phyloP scores from a whole-genome alignment of 2,329 filamentous ascomycete genomes.

The Ceratocystis colombiana region DNA sequence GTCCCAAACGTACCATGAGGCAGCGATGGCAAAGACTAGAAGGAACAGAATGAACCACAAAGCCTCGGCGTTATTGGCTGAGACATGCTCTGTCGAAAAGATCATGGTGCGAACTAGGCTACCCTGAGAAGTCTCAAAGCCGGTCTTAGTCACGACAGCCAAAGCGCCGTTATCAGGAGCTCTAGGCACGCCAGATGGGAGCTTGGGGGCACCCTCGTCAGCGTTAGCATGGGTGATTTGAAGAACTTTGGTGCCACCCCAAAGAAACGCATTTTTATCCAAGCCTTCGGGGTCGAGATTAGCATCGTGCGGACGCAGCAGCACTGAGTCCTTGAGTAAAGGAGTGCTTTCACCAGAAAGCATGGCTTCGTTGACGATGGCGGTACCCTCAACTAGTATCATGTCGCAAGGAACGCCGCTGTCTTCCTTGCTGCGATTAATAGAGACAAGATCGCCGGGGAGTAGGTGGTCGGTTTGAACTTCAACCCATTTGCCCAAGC shows the following conservation, averaged over 20 bases:
- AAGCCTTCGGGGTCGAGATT: conserved; percentile 75
- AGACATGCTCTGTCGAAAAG: conserved; percentile 96
- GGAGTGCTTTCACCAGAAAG: conserved; percentile 96
- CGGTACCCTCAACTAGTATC: conserved; percentile 85
- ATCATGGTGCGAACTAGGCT: conserved; percentile 99
- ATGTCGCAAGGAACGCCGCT: conserved; percentile 96
- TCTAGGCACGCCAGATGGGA: conserved; percentile 65
- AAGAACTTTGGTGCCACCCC: conserved; percentile 93
- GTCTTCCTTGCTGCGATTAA: conserved; percentile 89
- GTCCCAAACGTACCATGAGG: conserved; percentile 98
- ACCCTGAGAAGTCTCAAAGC: conserved; percentile 96
- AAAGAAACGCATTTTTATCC: conserved; percentile 94
- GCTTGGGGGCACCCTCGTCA: conserved; percentile 60
- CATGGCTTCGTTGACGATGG: conserved; percentile 99
- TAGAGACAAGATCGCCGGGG: conserved; percentile 86
- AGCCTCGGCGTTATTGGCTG: conserved; percentile 94
- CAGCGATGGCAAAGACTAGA: conserved; percentile 88
- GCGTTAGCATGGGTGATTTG: conserved; percentile 82
- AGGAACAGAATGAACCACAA: conserved; percentile 97
- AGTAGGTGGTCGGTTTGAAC: conserved; percentile 83
- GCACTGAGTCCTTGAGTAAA: conserved; percentile 88
- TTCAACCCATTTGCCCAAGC: conserved; percentile 78
- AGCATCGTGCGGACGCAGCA: conserved; percentile 74
- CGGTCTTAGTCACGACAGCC: conserved; percentile 91
- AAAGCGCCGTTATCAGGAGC: conserved; percentile 89